Evolutionary conservation across 176 grass and related monocot genomes (phyloP), one percentile per base, ranked within the genome.

Genomic region (Zea luxurians): DNA sequence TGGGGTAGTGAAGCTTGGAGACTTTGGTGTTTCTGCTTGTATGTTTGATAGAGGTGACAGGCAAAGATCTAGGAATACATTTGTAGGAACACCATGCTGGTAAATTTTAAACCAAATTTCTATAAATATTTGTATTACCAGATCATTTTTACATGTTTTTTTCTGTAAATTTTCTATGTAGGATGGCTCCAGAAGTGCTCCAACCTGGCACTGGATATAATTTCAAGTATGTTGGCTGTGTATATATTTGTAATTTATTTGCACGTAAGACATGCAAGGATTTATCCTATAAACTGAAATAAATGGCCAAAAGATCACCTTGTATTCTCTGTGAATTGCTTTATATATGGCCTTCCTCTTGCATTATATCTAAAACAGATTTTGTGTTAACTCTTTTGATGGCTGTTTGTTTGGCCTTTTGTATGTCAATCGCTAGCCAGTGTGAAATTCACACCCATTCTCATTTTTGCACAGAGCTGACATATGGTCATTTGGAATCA

Each of bases 401-500:
- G 15, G 6, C 49, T 54, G 48, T 78, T 66, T 17, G 13, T 41
- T 17, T 54, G 27, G 7, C 38, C 48, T 59, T 46, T 64, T 41
- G 37, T 70, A 63, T 69, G n/a, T 64, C 70, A 64, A 34, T 72
- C 49, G 6, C 4, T 64, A 81, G 48, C 18, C 10, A 54, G 71
- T 79, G 66, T 72, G 36, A 37, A 27, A 77, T 69, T 66, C 62
- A 65, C 4, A 44, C 8, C 13, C 42, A 57, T 44, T 50, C 6
- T 86, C 43, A 73, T 88, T 13, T 82, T 80, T 89, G 6, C 48
- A 61, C 91, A 99, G 96, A 86, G 96, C 96, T 85, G 96, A 95
- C 27, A 99, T 99, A 81, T 99, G 96, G 96, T 99, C 96, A 42
- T 99, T 99, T 91, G 96, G 96, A 78, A 99, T 99, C 82, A 99